Conservation (phyloP, 192 early-diverging fungal species). For the Rhizoclosmatium sp. region DNA sequence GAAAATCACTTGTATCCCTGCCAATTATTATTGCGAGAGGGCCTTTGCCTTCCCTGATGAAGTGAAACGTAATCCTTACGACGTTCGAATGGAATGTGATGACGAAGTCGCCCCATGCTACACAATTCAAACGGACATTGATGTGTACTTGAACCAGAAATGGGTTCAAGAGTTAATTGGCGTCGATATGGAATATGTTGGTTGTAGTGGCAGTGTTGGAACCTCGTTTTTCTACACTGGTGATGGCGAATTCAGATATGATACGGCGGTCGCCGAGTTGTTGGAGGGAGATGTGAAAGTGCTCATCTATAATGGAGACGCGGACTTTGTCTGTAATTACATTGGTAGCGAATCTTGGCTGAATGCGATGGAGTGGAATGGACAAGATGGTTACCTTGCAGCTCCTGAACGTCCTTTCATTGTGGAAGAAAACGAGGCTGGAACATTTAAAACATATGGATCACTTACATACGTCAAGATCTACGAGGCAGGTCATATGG, state of each 20-base stretch:
- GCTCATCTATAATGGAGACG: conserved; percentile 61
- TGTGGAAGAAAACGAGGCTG: conserved; percentile 3
- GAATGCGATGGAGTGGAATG: conserved; percentile 37
- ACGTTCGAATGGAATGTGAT: conserved; percentile 66
- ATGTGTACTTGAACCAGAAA: conserved; percentile 55
- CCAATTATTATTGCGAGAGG: conserved; percentile 79
- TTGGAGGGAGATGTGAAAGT: conserved; percentile 50
- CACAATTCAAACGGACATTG: conserved; percentile 48
- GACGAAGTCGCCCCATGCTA: conserved; percentile 75
- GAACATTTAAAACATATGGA: conserved; percentile 15
- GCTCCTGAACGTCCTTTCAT: conserved; percentile 24
- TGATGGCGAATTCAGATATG: conserved; percentile 57
- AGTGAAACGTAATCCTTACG: conserved; percentile 84
- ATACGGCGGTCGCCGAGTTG: conserved; percentile 39
- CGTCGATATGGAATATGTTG: conserved; percentile 51
- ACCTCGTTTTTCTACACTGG: conserved; percentile 49
- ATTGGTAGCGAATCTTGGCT: conserved; percentile 37
- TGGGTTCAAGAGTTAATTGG: conserved; percentile 63
- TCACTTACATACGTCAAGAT: conserved; percentile 29
- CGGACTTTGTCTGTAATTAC: conserved; percentile 50
- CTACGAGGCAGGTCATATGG: conserved; percentile 40
- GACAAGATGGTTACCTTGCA: conserved; percentile 13
- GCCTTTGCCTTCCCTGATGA: conserved; percentile 72
- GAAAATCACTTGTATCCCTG: conserved; percentile 78
- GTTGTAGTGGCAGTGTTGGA: conserved; percentile 62